phyloP scores from a whole-genome alignment of 176 grass and related monocot species.

The Aechmea fasciata region DNA sequence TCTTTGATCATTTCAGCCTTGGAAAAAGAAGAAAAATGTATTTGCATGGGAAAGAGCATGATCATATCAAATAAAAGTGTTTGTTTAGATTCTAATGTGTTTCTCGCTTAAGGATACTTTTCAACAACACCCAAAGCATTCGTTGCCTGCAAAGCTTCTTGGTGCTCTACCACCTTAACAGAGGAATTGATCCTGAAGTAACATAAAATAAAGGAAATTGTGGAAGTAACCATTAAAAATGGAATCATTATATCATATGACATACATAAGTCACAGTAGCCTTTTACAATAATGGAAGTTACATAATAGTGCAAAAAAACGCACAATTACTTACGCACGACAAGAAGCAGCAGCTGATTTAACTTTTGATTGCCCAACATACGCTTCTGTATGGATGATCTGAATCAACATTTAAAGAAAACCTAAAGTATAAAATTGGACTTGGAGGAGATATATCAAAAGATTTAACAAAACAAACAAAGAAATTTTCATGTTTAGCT shows the following conservation, averaged over 20 bases:
- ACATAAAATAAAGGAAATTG: conserved; percentile 13
- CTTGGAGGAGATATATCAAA: not conserved
- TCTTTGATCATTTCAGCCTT: conserved; percentile 41
- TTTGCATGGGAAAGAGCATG: not conserved
- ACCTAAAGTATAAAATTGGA: not conserved
- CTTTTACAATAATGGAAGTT: not conserved
- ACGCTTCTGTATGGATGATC: conserved; percentile 89
- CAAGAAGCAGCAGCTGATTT: conserved; percentile 85
- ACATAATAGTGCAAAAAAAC: conserved; percentile 3
- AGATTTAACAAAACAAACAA: too few relatives aligned
- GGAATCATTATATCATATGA: not conserved
- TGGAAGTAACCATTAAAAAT: not conserved
- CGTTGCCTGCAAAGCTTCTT: conserved; percentile 56
- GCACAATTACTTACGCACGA: conserved; percentile 54
- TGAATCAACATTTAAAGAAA: conserved; percentile 24
- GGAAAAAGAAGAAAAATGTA: conserved; percentile 29
- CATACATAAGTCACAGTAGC: too few relatives aligned
- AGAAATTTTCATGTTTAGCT: too few relatives aligned
- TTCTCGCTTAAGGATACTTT: conserved; percentile 54
- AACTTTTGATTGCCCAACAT: conserved; percentile 72
- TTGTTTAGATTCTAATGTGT: conserved; percentile 17
- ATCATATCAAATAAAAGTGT: not conserved
- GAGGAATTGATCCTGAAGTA: conserved; percentile 83
- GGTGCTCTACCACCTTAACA: conserved; percentile 64
- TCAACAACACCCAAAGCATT: conserved; percentile 64